Percentiles rank a stretch among this genome's conserved stretches.
These are phyloP conservation scores for Macrotyloma uniflorum DNA, from an alignment of 306 rosid species.

Conservation along the genomic window DNA sequence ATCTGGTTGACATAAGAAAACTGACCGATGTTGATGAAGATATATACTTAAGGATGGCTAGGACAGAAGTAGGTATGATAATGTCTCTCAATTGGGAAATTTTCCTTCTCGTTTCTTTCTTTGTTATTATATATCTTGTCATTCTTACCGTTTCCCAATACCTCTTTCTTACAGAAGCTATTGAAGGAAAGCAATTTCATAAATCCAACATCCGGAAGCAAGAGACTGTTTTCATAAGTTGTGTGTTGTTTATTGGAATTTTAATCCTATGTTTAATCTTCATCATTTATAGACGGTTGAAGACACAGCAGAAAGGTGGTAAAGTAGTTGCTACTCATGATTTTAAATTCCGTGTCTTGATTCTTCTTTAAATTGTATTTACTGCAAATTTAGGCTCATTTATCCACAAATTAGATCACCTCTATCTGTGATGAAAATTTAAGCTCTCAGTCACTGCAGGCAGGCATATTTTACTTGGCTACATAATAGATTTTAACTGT, in stretches of 20 bases:
- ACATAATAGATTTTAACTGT: background rate
- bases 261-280: constrained; percentile 22
- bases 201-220: background rate
- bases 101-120: background rate
- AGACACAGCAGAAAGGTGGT: background rate
- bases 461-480: background rate
- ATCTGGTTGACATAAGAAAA: constrained; percentile 46
- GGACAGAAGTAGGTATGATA: constrained; percentile 15
- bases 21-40: constrained; percentile 47
- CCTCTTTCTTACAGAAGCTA: background rate
- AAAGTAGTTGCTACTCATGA: constrained; percentile 1
- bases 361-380: background rate
- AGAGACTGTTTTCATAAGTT: background rate
- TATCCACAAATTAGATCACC: background rate
- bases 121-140: background rate
- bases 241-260: constrained; percentile 17
- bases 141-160: background rate
- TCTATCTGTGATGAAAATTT: background rate
- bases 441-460: background rate
- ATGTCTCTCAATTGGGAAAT: background rate
- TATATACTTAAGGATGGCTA: constrained; percentile 49
- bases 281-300: constrained; percentile 12
- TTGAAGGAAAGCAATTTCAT: background rate
- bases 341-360: background rate
- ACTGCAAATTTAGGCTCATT: background rate